A percentile compares a stretch with the other conserved stretches of the same genome.
Evolutionary conservation across 176 grass and related monocot species (phyloP).

Genomic region (Miscanthus lutarioriparius): DNA sequence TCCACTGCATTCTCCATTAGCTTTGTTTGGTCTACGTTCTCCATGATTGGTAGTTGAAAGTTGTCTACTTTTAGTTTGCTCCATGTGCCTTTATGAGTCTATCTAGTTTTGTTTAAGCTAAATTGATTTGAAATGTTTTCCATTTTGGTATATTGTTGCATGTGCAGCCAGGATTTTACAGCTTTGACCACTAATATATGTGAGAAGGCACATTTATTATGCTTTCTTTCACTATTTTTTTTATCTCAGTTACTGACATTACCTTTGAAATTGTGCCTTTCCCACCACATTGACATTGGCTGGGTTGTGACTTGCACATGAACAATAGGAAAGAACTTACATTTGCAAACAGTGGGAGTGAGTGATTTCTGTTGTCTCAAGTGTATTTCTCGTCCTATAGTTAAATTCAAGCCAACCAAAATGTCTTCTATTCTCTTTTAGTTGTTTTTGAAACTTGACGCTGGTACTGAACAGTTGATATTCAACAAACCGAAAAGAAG

Average conservation of each 20-base stretch:
- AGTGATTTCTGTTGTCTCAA: background rate
- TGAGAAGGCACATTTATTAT: background rate
- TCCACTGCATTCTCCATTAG: conserved; percentile 26
- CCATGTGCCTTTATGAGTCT: background rate
- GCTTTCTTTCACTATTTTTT: background rate
- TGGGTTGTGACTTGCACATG: background rate
- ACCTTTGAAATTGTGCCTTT: conserved; percentile 11
- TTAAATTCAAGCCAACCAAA: background rate
- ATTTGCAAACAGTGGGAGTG: background rate
- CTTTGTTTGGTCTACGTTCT: conserved; percentile 3
- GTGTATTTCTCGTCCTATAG: background rate
- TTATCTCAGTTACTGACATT: background rate
- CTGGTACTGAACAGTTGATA: background rate
- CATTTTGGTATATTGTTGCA: conserved; percentile 19
- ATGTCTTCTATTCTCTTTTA: background rate
- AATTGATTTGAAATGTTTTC: conserved; percentile 6
- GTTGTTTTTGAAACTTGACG: conserved; percentile 6
- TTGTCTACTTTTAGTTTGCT: background rate
- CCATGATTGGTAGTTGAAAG: background rate
- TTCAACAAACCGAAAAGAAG: conserved; percentile 15
- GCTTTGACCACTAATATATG: background rate
- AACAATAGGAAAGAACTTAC: background rate
- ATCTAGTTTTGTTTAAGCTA: conserved; percentile 10
- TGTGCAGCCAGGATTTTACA: background rate
- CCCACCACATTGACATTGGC: background rate